A percentile compares a stretch with the other conserved stretches of the same genome.
phyloP scores from a whole-genome alignment of 2,329 filamentous ascomycete genomes.

The Ploettnerulaceae sp. region DNA sequence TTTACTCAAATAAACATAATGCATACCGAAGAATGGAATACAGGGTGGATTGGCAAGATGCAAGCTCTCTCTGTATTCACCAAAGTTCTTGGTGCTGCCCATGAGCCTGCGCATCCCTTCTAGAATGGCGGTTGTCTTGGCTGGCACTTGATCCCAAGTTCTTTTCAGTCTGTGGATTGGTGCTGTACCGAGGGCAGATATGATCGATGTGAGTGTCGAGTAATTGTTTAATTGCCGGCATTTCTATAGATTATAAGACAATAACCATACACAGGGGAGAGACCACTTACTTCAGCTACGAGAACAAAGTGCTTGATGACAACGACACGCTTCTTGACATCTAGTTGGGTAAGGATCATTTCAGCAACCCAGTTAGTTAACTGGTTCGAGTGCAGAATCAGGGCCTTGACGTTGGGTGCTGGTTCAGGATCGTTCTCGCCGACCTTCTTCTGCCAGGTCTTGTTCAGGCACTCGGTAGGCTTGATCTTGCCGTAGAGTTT shows the following conservation, averaged over 20 bases:
- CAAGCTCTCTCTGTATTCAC: slow-evolving; percentile 88
- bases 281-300: slow-evolving; percentile 79
- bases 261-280: slow-evolving; percentile 9
- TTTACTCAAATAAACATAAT: slow-evolving; percentile 1
- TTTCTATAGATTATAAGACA: slow-evolving; percentile 56
- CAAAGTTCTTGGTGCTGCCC: slow-evolving; percentile 97
- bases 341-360: slow-evolving; percentile 93
- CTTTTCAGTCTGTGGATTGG: slow-evolving; percentile 90
- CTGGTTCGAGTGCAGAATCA: slow-evolving; percentile 97
- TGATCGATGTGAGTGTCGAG: slow-evolving; percentile 94
- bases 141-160: slow-evolving; percentile 91
- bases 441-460: slow-evolving; percentile 98
- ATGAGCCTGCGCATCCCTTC: slow-evolving; percentile 93
- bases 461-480: slow-evolving; percentile 92
- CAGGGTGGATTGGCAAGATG: slow-evolving; percentile 93
- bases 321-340: slow-evolving; percentile 92
- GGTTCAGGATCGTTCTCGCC: slow-evolving; percentile 75
- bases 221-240: slow-evolving; percentile 93
- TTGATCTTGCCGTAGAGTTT: slow-evolving; percentile 93
- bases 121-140: slow-evolving; percentile 71
- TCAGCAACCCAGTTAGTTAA: slow-evolving; percentile 99
- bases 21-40: slow-evolving; percentile 92
- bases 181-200: slow-evolving; percentile 89
- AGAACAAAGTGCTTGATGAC: slow-evolving; percentile 98
- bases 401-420: slow-evolving; percentile 87